A percentile compares a stretch with the other conserved stretches of the same genome.
These are phyloP conservation scores for Akanthomyces dipterigenus DNA, from an alignment of 2,329 filamentous ascomycete species.

Conservation along the genomic window DNA sequence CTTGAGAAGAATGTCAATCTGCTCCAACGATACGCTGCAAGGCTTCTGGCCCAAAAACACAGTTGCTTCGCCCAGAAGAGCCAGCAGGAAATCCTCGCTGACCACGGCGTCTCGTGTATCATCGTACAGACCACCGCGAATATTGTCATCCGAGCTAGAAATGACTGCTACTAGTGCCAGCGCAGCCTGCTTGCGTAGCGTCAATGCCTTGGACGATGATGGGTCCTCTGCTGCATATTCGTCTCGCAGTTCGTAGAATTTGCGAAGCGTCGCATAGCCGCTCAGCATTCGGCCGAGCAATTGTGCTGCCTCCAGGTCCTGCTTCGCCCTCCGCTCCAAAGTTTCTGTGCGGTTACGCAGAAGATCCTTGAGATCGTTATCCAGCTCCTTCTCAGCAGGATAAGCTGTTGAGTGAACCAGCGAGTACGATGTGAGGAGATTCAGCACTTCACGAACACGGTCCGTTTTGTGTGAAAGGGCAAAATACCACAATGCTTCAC, in stretches of 20 bases:
- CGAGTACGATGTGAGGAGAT: constrained; percentile 80
- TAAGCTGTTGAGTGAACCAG: constrained; percentile 78
- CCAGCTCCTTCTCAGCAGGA: constrained; percentile 64
- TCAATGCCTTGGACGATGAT: constrained; percentile 38
- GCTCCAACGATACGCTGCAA: constrained; percentile 55
- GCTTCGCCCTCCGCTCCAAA: constrained; percentile 62
- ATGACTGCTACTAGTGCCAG: constrained; percentile 75
- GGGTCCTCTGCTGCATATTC: constrained; percentile 22
- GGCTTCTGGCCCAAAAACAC: constrained; percentile 60
- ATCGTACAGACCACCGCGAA: constrained; percentile 85
- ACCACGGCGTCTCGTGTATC: constrained; percentile 73
- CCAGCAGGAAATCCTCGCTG: constrained; percentile 78
- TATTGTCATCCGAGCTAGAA: constrained; percentile 79
- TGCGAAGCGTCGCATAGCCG: constrained; percentile 84
- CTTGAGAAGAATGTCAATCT: constrained; percentile 69
- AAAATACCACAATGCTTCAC: constrained; percentile 84
- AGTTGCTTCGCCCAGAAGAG: constrained; percentile 75
- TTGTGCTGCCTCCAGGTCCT: constrained; percentile 75
- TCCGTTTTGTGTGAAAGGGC: constrained; percentile 70
- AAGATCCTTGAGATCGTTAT: constrained; percentile 62
- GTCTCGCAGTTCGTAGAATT: constrained; percentile 87
- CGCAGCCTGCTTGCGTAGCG: constrained; percentile 62
- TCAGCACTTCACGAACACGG: constrained; percentile 79
- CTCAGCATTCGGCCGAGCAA: constrained; percentile 80
- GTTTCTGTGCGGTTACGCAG: constrained; percentile 66